Conservation (phyloP, 805 yeast species). For the Nakazawaea populi region DNA sequence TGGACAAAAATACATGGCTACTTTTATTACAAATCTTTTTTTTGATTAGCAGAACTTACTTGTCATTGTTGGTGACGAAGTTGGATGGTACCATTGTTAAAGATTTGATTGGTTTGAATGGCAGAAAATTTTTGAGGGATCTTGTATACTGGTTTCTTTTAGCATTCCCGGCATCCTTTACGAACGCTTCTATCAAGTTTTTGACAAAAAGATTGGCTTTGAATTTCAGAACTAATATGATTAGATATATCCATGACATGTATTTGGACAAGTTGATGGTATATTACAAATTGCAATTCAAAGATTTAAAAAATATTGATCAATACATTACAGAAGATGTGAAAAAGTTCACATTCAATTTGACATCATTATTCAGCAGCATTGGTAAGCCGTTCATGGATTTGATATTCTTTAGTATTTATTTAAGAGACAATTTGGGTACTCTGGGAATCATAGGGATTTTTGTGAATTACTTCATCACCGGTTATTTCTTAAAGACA, state of each 20-base stretch:
- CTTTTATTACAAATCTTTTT: conserved; percentile 68
- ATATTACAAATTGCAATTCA: conserved; percentile 74
- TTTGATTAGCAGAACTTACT: conserved; percentile 77
- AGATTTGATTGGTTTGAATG: conserved; percentile 78
- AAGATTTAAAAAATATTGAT: conserved; percentile 64
- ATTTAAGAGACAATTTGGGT: conserved; percentile 81
- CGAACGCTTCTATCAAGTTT: conserved; percentile 84
- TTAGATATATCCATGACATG: conserved; percentile 84
- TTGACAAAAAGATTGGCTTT: conserved; percentile 71
- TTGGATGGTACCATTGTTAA: conserved; percentile 90
- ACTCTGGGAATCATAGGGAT: conserved; percentile 81
- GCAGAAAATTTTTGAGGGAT: conserved; percentile 68
- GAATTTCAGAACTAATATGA: conserved; percentile 78
- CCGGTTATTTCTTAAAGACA: conserved; percentile 67
- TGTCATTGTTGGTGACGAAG: conserved; percentile 78
- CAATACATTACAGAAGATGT: conserved; percentile 85
- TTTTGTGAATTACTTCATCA: conserved; percentile 69
- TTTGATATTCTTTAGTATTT: conserved; percentile 74
- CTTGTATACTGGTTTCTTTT: conserved; percentile 81
- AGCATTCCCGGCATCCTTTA: conserved; percentile 90
- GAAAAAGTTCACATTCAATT: conserved; percentile 70
- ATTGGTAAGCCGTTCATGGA: conserved; percentile 92
- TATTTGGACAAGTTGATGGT: conserved; percentile 77
- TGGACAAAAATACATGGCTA: conserved; percentile 60
- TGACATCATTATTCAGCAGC: conserved; percentile 78